phyloP scores from a whole-genome alignment of 75 land plant genomes.

The Cupressus sempervirens region DNA sequence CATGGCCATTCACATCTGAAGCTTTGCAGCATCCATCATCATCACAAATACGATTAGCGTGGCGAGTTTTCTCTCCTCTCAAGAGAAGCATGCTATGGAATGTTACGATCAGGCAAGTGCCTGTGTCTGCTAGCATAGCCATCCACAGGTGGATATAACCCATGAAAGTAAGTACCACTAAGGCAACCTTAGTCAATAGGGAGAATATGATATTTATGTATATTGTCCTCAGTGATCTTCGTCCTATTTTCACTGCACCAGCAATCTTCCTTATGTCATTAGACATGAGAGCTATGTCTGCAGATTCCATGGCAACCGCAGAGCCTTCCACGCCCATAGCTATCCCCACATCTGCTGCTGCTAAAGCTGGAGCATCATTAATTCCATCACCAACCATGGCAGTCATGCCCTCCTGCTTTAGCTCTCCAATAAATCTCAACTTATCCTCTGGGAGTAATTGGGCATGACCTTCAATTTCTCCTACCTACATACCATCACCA shows the following conservation, averaged over 20 bases:
- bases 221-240: constrained; percentile 38
- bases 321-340: constrained; percentile 93
- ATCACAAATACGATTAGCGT: neutral
- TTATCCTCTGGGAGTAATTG: constrained; percentile 80
- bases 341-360: constrained; percentile 81
- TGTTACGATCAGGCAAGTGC: constrained; percentile 76
- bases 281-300: constrained; percentile 82
- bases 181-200: constrained; percentile 55
- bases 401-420: constrained; percentile 48
- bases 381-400: constrained; percentile 91
- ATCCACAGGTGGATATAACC: constrained; percentile 81
- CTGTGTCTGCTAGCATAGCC: constrained; percentile 80
- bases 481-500: constrained; percentile 33
- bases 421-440: constrained; percentile 38
- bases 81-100: constrained; percentile 70
- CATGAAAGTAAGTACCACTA: constrained; percentile 56
- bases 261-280: constrained; percentile 73
- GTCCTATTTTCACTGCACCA: constrained; percentile 42
- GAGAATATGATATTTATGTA: constrained; percentile 61
- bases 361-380: constrained; percentile 86
- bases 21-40: neutral
- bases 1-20: neutral
- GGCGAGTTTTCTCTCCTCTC: neutral
- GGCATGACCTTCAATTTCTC: constrained; percentile 49
- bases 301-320: constrained; percentile 75